Percentiles rank a stretch among this genome's conserved stretches.
Conservation (phyloP, 2,329 filamentous ascomycete genomes). For the Trichoderma atrobrunneum region DNA sequence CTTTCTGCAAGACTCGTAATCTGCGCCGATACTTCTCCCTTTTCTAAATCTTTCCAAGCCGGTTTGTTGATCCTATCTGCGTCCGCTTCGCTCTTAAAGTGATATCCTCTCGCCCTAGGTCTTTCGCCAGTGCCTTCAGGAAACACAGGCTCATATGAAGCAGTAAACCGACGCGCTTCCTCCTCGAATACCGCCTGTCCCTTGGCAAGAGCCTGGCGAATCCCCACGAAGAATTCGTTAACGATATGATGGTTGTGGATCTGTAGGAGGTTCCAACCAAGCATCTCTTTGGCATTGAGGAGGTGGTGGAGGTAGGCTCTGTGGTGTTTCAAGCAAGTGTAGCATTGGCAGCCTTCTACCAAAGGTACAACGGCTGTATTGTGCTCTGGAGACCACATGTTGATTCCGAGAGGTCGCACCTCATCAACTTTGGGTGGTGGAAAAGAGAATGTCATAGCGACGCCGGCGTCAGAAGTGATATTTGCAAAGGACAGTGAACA, state of each 20-base stretch:
- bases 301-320: conserved; percentile 85
- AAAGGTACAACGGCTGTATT: conserved; percentile 63
- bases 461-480: conserved; percentile 74
- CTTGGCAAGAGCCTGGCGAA: conserved; percentile 62
- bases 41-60: conserved; percentile 58
- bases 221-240: conserved; percentile 66
- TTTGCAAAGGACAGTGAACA: conserved; percentile 75
- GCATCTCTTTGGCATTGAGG: conserved; percentile 89
- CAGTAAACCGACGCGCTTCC: conserved; percentile 41
- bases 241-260: conserved; percentile 82
- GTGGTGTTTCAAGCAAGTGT: conserved; percentile 80
- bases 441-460: conserved; percentile 79
- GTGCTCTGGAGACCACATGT: conserved; percentile 71
- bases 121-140: conserved; percentile 73
- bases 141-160: conserved; percentile 65
- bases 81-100: conserved; percentile 68
- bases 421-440: conserved; percentile 40
- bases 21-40: background rate
- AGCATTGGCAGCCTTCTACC: conserved; percentile 66
- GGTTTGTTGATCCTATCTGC: conserved; percentile 66
- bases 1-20: background rate
- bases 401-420: conserved; percentile 60
- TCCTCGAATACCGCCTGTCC: conserved; percentile 60
- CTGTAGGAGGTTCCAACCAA: conserved; percentile 89
- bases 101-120: conserved; percentile 78